Base-by-base conservation (phyloP, 306 rosid genomes). In the Alnus rubra region DNA sequence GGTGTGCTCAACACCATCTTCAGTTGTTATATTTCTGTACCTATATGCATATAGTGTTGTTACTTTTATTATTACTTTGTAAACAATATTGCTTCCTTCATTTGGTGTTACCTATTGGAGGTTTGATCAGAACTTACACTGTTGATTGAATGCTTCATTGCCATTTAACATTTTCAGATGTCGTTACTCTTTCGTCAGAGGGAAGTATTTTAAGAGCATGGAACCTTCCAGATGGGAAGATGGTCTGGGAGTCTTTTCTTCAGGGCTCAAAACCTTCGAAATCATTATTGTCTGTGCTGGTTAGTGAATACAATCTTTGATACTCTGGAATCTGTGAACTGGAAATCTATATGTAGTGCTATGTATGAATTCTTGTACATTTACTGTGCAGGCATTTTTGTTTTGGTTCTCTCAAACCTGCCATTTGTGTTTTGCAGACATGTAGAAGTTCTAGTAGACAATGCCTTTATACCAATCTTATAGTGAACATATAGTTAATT, bases 151-250 rank as follows among this genome's bases (percentile, higher is more conserved):
- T 28, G 65, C 71, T 56, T 76, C 74, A 72, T 49, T 51, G 16
- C 56, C 42, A 7, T 83, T 76, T 68, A 33, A 62, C 80, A 70
- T 83, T 83, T 88, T 78, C 90, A 96, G 99, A 96, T 88, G 94
- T 91, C 59, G 76, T 96, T 81, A 90, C 97, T 70, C 98, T 96
- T 75, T 96, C 98, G 15, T 91, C 97, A 7, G 87, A 85, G 78
- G 99, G 98, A 70, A 88, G 88, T 78, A 78, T 89, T 76, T 80
- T 96, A 85, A 89, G 98, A 87, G 98, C 98, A 59, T 96, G 99
- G 99, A 96, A 90, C 89, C 94, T 93, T 85, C 94, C 98, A 52
- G 99, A 96, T 84, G 99, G 99, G 49, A 98, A 93, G 88, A 90
- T 96, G 98, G 98, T 90, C 74, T 96, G 99, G 99, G 93, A 93